Evolutionary conservation across 139 green algal genomes (phyloP).

Genomic region (Desmodesmus armatus): DNA sequence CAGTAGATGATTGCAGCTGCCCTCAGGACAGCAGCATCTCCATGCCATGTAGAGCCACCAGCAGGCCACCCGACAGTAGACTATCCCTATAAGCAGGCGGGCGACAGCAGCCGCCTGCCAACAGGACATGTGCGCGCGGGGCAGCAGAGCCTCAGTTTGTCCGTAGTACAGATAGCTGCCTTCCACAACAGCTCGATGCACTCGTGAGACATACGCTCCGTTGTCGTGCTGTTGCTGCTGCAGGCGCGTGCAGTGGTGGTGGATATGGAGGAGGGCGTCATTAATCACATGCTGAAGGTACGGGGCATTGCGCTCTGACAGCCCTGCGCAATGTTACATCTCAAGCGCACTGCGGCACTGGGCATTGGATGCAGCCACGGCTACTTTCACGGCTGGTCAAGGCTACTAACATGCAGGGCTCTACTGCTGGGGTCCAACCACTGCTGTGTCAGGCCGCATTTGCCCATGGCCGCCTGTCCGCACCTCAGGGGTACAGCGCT

Average conservation of each 20-base stretch:
- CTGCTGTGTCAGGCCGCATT: not conserved
- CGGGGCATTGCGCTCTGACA: not conserved
- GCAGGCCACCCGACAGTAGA: too few species aligned
- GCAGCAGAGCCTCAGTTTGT: too few species aligned
- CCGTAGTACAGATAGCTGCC: too few species aligned
- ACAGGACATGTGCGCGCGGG: not conserved
- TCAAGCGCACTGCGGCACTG: too few species aligned
- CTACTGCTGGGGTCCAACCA: not conserved
- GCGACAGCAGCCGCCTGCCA: not conserved
- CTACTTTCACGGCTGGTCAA: too few species aligned
- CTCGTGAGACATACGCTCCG: not conserved
- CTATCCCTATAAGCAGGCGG: too few species aligned
- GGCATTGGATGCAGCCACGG: too few species aligned
- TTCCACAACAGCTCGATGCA: too few species aligned
- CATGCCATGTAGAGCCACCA: too few species aligned
- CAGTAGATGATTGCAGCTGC: not conserved
- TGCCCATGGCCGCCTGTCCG: not conserved
- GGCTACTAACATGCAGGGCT: not conserved
- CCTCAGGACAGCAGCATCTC: not conserved
- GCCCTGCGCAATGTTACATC: too few species aligned
- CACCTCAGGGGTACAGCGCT: not conserved
- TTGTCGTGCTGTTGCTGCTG: not conserved
- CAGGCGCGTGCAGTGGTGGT: slow-evolving; percentile 82
- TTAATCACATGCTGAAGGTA: slow-evolving; percentile 84
- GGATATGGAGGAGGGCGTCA: slow-evolving; percentile 90